A percentile compares a stretch with the other conserved stretches of the same genome.
phyloP scores from a whole-genome alignment of 148 eudicot genomes.

The Arctostaphylos glauca region DNA sequence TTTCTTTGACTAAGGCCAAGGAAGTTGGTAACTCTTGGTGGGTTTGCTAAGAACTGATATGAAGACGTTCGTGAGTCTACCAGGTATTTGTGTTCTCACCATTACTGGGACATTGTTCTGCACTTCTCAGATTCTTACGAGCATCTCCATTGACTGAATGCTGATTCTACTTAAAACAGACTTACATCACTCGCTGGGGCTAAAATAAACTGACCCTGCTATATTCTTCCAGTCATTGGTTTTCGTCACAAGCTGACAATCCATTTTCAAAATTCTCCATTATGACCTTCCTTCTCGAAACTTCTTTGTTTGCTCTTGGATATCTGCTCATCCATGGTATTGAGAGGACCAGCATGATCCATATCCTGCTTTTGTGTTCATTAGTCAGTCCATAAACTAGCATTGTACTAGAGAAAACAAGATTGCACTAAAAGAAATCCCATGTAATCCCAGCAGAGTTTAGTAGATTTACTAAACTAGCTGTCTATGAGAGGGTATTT shows the following conservation, averaged over 20 bases:
- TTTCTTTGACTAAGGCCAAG: neutral
- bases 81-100: conserved; percentile 82
- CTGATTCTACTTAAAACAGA: conserved; percentile 40
- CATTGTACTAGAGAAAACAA: conserved; percentile 13
- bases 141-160: conserved; percentile 96
- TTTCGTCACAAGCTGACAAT: conserved; percentile 78
- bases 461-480: conserved; percentile 54
- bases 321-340: conserved; percentile 83
- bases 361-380: conserved; percentile 58
- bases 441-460: conserved; percentile 52
- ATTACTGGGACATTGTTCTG: conserved; percentile 84
- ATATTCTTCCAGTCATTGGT: conserved; percentile 94
- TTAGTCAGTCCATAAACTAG: conserved; percentile 19
- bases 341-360: conserved; percentile 77
- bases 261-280: conserved; percentile 96
- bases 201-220: conserved; percentile 50
- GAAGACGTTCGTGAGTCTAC: conserved; percentile 27
- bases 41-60: neutral
- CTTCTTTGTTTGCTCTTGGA: conserved; percentile 79
- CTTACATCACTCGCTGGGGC: no score
- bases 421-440: neutral
- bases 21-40: neutral
- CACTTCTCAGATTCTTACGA: conserved; percentile 87
- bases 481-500: conserved; percentile 65
- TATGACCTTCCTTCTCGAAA: conserved; percentile 73